phyloP scores from a whole-genome alignment of 352 stramenopile species.

The Phytophthora capsici region DNA sequence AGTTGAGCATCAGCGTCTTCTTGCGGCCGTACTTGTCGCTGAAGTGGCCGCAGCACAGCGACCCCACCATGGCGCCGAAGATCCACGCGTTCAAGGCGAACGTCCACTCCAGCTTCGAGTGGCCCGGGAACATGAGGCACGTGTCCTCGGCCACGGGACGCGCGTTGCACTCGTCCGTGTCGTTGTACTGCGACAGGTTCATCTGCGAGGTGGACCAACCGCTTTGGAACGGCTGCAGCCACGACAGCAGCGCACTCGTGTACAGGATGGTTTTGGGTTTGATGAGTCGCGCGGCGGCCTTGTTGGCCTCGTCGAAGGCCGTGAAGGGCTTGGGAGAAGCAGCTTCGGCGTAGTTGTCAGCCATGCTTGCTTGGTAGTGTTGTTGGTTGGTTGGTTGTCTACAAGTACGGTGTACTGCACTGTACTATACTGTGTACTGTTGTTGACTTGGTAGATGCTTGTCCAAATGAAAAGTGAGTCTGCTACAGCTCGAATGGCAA shows the following conservation, averaged over 20 bases:
- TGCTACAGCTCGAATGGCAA: neutral
- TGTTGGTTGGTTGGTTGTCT: conserved; percentile 13
- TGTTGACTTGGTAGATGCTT: conserved; percentile 22
- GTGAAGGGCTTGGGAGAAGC: conserved; percentile 18
- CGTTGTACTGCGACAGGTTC: too few species aligned
- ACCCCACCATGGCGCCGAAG: conserved; percentile 24
- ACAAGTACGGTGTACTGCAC: too few species aligned
- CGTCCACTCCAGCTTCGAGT: conserved; percentile 31
- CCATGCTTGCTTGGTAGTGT: conserved; percentile 5
- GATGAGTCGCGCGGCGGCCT: conserved; percentile 31
- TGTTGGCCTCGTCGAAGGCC: conserved; percentile 35
- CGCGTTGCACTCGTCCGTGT: too few species aligned
- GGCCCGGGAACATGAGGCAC: too few species aligned
- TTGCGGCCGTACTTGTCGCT: conserved; percentile 31
- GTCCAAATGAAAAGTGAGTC: conserved; percentile 24
- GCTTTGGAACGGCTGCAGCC: too few species aligned
- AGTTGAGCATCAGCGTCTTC: conserved; percentile 33
- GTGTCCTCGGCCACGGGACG: too few species aligned
- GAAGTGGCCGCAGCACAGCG: conserved; percentile 21
- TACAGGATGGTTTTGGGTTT: too few species aligned
- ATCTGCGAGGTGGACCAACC: too few species aligned
- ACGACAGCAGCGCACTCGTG: too few species aligned
- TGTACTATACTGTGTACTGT: too few species aligned
- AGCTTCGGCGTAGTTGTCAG: conserved; percentile 21
- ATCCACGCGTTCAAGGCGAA: conserved; percentile 31